phyloP scores from a whole-genome alignment of 1,284 basidiomycete genomes.

The Coniferiporia sulphurascens region DNA sequence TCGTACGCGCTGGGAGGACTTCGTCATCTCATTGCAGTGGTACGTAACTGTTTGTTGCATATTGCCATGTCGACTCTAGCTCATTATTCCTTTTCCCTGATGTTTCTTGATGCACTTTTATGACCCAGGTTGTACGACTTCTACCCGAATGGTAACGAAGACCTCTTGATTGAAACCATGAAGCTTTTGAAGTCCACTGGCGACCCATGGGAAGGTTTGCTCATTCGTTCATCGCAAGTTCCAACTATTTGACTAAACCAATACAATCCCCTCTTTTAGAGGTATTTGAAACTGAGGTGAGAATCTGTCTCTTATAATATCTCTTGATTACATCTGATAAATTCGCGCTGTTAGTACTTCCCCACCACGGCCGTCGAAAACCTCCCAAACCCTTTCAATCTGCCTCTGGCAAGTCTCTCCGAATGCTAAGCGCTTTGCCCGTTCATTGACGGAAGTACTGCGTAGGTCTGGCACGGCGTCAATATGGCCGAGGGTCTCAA shows the following conservation, averaged over 20 bases:
- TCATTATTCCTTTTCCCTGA: too few species aligned
- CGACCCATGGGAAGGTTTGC: constrained; percentile 41
- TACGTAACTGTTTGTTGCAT: constrained; percentile 22
- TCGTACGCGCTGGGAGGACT: constrained; percentile 54
- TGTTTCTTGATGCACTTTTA: background rate
- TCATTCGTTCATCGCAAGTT: background rate
- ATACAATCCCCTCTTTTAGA: constrained; percentile 2
- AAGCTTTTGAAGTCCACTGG: constrained; percentile 45
- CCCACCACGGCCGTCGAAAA: constrained; percentile 32
- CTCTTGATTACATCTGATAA: constrained; percentile 30
- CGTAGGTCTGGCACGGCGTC: constrained; percentile 47
- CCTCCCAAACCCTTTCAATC: constrained; percentile 29
- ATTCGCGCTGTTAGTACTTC: constrained; percentile 34
- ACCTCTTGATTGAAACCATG: constrained; percentile 51
- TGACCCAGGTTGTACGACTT: constrained; percentile 45
- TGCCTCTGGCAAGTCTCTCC: background rate
- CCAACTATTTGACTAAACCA: background rate
- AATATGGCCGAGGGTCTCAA: constrained; percentile 58
- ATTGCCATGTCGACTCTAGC: too few species aligned
- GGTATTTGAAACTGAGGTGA: constrained; percentile 30
- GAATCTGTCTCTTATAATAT: background rate
- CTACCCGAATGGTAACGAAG: constrained; percentile 46
- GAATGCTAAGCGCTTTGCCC: background rate
- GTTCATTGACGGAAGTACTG: background rate
- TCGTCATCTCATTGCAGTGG: constrained; percentile 51